Evolutionary conservation across 345 rosid species (phyloP).

Genomic region (Geranium brycei): DNA sequence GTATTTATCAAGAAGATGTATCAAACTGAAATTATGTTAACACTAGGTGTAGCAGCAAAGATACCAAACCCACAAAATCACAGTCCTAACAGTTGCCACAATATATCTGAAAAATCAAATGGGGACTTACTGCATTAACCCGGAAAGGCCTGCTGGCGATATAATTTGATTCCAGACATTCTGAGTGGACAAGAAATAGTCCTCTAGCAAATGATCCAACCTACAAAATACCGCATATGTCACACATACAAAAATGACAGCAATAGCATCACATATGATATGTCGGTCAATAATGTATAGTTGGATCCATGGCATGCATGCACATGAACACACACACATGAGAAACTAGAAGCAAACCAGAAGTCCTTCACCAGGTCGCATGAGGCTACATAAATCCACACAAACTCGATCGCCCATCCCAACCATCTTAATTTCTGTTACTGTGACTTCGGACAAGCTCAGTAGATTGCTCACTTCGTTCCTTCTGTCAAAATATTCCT

Average conservation of each 20-base stretch:
- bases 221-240: slow-evolving; percentile 14
- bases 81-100: too few species aligned
- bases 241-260: not conserved
- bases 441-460: slow-evolving; percentile 46
- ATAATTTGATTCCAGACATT: slow-evolving; percentile 75
- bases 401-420: slow-evolving; percentile 94
- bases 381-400: slow-evolving; percentile 89
- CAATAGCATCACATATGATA: not conserved
- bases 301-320: not conserved
- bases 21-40: too few species aligned
- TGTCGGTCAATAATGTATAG: not conserved
- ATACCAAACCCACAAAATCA: too few species aligned
- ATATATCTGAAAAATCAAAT: slow-evolving; percentile 1
- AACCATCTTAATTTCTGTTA: slow-evolving; percentile 40
- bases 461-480: slow-evolving; percentile 41
- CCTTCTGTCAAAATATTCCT: slow-evolving; percentile 77
- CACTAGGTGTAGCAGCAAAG: too few species aligned
- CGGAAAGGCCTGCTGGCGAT: slow-evolving; percentile 89
- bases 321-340: not conserved
- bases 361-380: slow-evolving; percentile 90
- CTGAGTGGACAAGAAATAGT: slow-evolving; percentile 80
- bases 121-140: slow-evolving; percentile 65
- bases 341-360: slow-evolving; percentile 32
- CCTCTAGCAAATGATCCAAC: slow-evolving; percentile 93
- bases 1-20: too few species aligned